phyloP scores from a whole-genome alignment of 2,329 filamentous ascomycete species.

The Xylaria sp. region DNA sequence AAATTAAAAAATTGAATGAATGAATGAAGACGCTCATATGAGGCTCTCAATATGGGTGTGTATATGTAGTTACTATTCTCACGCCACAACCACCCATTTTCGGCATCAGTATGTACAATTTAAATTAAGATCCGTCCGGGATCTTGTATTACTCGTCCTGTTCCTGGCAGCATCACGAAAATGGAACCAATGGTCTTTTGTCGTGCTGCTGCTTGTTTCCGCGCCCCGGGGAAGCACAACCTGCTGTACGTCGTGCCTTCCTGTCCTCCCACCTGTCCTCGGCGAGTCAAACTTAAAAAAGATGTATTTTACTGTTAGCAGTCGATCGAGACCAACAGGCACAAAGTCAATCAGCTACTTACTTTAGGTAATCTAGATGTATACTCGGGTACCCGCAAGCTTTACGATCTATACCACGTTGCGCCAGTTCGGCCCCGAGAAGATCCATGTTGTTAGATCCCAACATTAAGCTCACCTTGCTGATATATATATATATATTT shows the following conservation, averaged over 20 bases:
- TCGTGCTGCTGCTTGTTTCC: constrained; percentile 66
- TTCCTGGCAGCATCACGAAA: constrained; percentile 70
- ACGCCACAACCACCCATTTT: background rate
- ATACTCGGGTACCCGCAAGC: constrained; percentile 11
- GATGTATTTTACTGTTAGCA: background rate
- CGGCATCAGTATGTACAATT: background rate
- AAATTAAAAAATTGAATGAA: no score
- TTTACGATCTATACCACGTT: constrained; percentile 9
- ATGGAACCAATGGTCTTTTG: constrained; percentile 75
- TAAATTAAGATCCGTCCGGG: background rate
- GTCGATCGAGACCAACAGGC: background rate
- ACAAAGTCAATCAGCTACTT: no score
- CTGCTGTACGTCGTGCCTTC: background rate
- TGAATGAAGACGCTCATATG: no score
- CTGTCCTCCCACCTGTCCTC: no score
- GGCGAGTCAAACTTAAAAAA: background rate
- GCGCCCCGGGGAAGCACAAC: constrained; percentile 73
- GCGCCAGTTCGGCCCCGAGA: background rate
- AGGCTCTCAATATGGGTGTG: no score
- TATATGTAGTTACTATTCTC: no score
- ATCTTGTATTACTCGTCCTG: constrained; percentile 50
- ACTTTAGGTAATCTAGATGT: background rate
- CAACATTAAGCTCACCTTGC: background rate
- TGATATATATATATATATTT: no score
- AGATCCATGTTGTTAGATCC: background rate